Conservation (phyloP, 495 filamentous ascomycete species). For the Aspergillus heteromorphus region DNA sequence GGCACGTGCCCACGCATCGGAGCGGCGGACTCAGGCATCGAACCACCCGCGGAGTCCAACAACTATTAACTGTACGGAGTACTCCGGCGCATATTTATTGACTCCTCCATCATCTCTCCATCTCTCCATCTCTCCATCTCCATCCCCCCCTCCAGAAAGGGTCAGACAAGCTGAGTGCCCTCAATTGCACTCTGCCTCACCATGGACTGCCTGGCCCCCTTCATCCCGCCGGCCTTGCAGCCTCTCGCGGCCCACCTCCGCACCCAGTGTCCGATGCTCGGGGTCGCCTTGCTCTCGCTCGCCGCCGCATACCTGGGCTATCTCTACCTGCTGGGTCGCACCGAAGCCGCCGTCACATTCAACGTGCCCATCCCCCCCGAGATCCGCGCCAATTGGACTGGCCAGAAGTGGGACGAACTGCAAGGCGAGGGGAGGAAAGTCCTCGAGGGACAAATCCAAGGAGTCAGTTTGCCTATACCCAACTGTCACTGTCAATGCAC, state of each 20-base stretch:
- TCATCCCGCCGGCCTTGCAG: constrained; percentile 22
- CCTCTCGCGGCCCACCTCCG: constrained; percentile 18
- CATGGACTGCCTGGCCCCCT: constrained; percentile 28
- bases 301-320: constrained; percentile 33
- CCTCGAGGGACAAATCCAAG: constrained; percentile 36
- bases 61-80: no score
- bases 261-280: constrained; percentile 17
- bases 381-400: constrained; percentile 47
- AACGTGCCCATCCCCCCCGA: constrained; percentile 55
- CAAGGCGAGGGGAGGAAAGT: constrained; percentile 40
- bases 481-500: no score
- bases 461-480: constrained; percentile 24
- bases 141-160: background rate
- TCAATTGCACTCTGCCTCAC: constrained; percentile 13
- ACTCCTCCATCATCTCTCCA: background rate
- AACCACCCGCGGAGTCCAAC: constrained; percentile 13
- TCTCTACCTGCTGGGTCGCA: constrained; percentile 26
- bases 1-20: constrained; percentile 19
- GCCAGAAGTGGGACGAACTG: constrained; percentile 56
- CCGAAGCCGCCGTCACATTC: constrained; percentile 52
- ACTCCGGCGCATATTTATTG: constrained; percentile 6
- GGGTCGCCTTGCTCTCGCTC: constrained; percentile 31
- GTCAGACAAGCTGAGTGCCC: constrained; percentile 9
- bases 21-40: constrained; percentile 17
- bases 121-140: background rate